A percentile compares a stretch with the other conserved stretches of the same genome.
phyloP scores from a whole-genome alignment of 352 stramenopile species.

The Aphanomyces cochlioides region DNA sequence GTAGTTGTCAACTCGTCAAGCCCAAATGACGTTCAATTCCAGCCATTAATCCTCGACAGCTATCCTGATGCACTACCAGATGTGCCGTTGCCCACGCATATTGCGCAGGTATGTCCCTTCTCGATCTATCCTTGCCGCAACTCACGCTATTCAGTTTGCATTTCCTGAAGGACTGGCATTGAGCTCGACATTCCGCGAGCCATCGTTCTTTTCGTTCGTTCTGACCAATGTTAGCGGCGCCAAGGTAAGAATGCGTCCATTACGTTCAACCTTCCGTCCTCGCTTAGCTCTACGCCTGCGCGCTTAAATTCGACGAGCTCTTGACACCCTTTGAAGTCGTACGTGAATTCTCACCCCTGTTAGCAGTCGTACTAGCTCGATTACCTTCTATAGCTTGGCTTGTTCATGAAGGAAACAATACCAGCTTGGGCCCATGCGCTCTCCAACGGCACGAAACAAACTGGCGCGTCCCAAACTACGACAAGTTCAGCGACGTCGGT shows the following conservation, averaged over 20 bases:
- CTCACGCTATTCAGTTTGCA: conserved; percentile 44
- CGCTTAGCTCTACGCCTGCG: conserved; percentile 55
- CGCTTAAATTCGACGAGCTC: conserved; percentile 79
- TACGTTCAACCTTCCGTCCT: not conserved
- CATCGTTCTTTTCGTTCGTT: conserved; percentile 80
- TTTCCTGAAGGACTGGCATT: conserved; percentile 74
- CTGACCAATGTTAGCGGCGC: conserved; percentile 75
- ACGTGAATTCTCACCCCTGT: conserved; percentile 39
- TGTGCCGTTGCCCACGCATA: conserved; percentile 53
- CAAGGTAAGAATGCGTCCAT: conserved; percentile 37
- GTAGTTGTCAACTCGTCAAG: conserved; percentile 70
- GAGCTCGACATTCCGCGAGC: conserved; percentile 49
- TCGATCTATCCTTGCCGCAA: not conserved
- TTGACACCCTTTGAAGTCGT: conserved; percentile 76
- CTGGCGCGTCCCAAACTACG: no score
- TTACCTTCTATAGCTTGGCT: not conserved
- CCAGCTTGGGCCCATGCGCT: conserved; percentile 72
- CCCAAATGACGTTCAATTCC: conserved; percentile 64
- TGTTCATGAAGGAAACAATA: conserved; percentile 31
- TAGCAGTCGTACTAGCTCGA: not conserved
- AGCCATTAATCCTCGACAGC: conserved; percentile 55
- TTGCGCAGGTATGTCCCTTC: conserved; percentile 35
- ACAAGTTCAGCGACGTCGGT: conserved; percentile 41
- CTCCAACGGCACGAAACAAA: conserved; percentile 41
- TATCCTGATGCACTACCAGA: conserved; percentile 63